Evolutionary conservation across 208 protist genomes (phyloP).

Genomic region (Leishmania tropica): DNA sequence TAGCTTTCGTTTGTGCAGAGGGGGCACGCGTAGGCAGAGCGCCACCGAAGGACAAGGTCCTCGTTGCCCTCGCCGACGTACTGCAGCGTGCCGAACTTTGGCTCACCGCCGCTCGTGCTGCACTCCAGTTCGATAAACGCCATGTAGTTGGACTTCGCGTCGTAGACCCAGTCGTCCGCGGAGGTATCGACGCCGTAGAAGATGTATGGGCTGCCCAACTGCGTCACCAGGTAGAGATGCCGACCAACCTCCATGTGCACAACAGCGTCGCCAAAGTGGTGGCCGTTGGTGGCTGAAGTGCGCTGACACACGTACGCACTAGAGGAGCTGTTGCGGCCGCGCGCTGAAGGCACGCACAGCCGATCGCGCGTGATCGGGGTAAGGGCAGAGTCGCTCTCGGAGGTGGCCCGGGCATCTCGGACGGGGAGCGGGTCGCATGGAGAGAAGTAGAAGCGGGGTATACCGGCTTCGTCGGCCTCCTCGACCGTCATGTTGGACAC

Average conservation of each 20-base stretch:
- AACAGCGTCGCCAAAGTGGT: slow-evolving; percentile 8
- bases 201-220: not conserved
- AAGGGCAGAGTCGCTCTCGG: not conserved
- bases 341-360: not conserved
- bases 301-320: slow-evolving; percentile 22
- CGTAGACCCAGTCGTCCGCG: not conserved
- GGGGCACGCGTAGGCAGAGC: slow-evolving; percentile 11
- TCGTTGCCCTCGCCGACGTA: not conserved
- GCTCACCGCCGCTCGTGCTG: not conserved
- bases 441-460: slow-evolving; percentile 12
- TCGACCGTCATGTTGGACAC: slow-evolving; percentile 2
- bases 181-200: not conserved
- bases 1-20: slow-evolving; percentile 5
- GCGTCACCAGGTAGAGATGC: not conserved
- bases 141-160: not conserved
- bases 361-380: not conserved
- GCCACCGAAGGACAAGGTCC: not conserved
- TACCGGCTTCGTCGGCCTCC: slow-evolving; percentile 3
- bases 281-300: not conserved
- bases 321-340: slow-evolving; percentile 17
- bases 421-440: slow-evolving; percentile 6
- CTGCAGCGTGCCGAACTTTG: not conserved
- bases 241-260: not conserved
- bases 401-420: not conserved
- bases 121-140: not conserved